phyloP scores from a whole-genome alignment of 345 rosid genomes.

The Eutrema yunnanense region DNA sequence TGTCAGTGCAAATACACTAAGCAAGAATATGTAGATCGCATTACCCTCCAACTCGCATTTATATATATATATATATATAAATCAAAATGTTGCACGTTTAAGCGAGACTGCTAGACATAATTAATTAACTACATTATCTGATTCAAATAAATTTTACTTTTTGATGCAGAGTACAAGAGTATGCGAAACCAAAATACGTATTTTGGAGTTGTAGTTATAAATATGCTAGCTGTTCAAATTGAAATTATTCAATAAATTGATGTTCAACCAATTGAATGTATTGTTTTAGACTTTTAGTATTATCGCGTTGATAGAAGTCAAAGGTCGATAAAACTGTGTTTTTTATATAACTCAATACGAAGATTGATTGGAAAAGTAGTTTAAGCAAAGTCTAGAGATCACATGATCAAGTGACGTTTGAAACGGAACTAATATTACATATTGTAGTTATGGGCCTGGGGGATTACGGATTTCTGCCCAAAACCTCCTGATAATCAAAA shows the following conservation, averaged over 20 bases:
- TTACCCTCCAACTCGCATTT: slow-evolving; percentile 25
- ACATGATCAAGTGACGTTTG: no score
- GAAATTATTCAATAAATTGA: neutral
- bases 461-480: no score
- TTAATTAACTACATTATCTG: slow-evolving; percentile 5
- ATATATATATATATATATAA: neutral
- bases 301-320: neutral
- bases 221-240: neutral
- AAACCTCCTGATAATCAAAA: no score
- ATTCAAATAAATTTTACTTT: neutral
- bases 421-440: no score
- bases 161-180: slow-evolving; percentile 8
- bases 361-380: no score
- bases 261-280: neutral
- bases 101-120: neutral
- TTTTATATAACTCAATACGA: no score
- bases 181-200: slow-evolving; percentile 6
- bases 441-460: no score
- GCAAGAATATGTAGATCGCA: slow-evolving; percentile 34
- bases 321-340: neutral
- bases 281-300: neutral
- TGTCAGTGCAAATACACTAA: slow-evolving; percentile 23
- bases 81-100: slow-evolving; percentile 25
- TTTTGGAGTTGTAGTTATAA: neutral
- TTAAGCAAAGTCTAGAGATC: no score